Evolutionary conservation across 805 yeast species (phyloP).

Genomic region (Priceomyces fermenticarens): DNA sequence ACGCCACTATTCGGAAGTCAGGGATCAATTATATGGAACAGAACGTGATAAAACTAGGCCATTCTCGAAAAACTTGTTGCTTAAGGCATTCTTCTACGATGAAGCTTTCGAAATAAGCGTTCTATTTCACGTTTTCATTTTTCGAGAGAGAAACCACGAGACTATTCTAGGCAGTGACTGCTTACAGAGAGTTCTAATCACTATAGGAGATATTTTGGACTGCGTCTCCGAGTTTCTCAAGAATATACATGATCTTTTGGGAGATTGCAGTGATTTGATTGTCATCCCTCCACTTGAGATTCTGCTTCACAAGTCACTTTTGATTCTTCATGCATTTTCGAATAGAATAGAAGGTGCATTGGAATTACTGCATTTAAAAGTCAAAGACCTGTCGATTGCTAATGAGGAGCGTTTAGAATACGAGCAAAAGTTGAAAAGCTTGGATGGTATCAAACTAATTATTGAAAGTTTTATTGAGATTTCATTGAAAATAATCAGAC

Average conservation of each 20-base stretch:
- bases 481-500: neutral
- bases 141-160: constrained; percentile 22
- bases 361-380: neutral
- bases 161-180: constrained; percentile 21
- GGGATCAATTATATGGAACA: constrained; percentile 1
- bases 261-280: constrained; percentile 15
- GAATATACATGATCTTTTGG: constrained; percentile 7
- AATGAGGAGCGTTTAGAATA: neutral
- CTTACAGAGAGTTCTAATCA: constrained; percentile 19
- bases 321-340: constrained; percentile 7
- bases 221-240: constrained; percentile 12
- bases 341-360: constrained; percentile 3
- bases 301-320: constrained; percentile 15
- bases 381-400: neutral
- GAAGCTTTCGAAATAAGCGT: constrained; percentile 18
- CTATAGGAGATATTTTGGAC: constrained; percentile 18
- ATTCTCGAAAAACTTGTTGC: constrained; percentile 5
- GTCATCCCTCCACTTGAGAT: constrained; percentile 16
- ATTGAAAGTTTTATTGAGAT: neutral
- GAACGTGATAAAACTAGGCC: neutral
- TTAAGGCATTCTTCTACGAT: constrained; percentile 17
- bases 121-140: constrained; percentile 21
- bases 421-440: neutral
- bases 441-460: neutral
- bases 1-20: constrained; percentile 4